These are phyloP conservation scores for Pseudopithomyces chartarum DNA, from an alignment of 2,329 filamentous ascomycete genomes.

Conservation along the genomic window DNA sequence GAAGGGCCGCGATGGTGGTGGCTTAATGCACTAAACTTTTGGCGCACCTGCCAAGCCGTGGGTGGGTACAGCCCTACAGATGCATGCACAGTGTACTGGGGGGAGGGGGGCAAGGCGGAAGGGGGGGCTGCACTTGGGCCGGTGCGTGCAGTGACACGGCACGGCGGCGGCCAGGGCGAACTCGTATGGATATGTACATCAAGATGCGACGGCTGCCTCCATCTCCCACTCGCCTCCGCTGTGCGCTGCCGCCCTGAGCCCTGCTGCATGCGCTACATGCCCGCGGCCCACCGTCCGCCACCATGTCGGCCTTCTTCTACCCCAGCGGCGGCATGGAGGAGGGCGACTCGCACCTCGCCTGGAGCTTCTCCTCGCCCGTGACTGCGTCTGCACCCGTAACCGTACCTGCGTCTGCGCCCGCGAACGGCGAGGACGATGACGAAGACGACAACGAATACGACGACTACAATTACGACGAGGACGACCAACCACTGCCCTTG, in stretches of 20 bases:
- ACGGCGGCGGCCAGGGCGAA: too few relatives aligned
- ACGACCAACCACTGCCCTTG: neutral
- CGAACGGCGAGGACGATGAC: too few relatives aligned
- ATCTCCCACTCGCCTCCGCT: neutral
- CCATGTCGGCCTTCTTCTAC: conserved; percentile 21
- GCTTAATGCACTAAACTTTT: neutral
- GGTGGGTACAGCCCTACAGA: too few relatives aligned
- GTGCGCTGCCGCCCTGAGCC: conserved; percentile 1
- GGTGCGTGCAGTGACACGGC: neutral
- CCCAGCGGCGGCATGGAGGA: conserved; percentile 1
- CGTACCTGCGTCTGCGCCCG: too few relatives aligned
- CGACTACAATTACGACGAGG: neutral
- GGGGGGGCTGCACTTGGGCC: neutral
- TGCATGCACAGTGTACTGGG: too few relatives aligned
- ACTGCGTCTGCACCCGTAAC: too few relatives aligned
- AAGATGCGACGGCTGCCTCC: neutral
- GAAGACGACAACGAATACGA: too few relatives aligned
- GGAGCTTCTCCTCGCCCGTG: neutral
- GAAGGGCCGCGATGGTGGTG: neutral
- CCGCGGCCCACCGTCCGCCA: conserved; percentile 12
- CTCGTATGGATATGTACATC: too few relatives aligned
- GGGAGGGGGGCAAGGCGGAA: too few relatives aligned
- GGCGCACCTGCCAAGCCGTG: neutral
- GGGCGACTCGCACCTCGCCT: too few relatives aligned
- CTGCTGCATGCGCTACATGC: neutral